A percentile compares a stretch with the other conserved stretches of the same genome.
Conservation (phyloP, 495 filamentous ascomycete species). For the Cercophora sp. region DNA sequence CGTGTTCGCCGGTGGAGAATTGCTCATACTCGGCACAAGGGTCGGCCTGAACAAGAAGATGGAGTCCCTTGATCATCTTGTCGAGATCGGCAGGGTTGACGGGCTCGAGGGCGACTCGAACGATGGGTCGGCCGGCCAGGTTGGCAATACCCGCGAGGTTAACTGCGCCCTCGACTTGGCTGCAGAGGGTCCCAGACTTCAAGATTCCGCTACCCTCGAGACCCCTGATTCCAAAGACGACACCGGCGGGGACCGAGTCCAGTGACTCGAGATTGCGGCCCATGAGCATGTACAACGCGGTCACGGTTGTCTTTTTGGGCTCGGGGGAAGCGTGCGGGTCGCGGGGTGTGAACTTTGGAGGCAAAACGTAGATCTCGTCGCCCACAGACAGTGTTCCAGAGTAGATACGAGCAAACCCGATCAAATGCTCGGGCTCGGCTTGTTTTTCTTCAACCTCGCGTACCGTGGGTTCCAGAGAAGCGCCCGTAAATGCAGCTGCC, state of each 20-base stretch:
- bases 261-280: conserved; percentile 82
- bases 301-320: conserved; percentile 79
- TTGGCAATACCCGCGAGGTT: conserved; percentile 82
- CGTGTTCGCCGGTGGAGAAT: conserved; percentile 89
- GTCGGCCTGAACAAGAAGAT: conserved; percentile 88
- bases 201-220: conserved; percentile 79
- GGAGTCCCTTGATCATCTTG: conserved; percentile 88
- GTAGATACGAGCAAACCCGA: conserved; percentile 91
- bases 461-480: conserved; percentile 44
- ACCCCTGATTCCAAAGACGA: conserved; percentile 93
- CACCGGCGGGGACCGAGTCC: conserved; percentile 80
- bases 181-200: conserved; percentile 93
- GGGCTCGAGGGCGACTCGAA: conserved; percentile 90
- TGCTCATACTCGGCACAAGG: conserved; percentile 95
- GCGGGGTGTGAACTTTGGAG: conserved; percentile 85
- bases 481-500: conserved; percentile 28
- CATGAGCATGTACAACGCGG: conserved; percentile 93
- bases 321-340: conserved; percentile 70
- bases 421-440: conserved; percentile 76
- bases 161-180: conserved; percentile 78
- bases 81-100: conserved; percentile 80
- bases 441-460: conserved; percentile 54
- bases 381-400: conserved; percentile 87
- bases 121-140: conserved; percentile 78
- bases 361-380: conserved; percentile 83